Conservation (phyloP, 257 asterid genomes). For the Plantago major region DNA sequence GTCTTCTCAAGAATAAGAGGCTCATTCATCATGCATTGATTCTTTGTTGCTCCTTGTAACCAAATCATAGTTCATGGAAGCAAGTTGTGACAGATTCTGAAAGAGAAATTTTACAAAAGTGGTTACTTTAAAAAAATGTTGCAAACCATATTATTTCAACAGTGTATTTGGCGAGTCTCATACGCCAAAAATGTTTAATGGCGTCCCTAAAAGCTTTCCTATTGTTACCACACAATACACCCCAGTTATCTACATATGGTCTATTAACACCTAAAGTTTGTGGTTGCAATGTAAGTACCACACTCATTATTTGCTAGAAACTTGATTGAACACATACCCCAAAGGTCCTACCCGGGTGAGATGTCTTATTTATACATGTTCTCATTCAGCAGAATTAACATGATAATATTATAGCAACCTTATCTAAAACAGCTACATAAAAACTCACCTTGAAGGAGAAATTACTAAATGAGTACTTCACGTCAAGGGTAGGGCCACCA, state of each 20-base stretch:
- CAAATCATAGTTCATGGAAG: constrained; percentile 82
- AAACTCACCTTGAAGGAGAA: constrained; percentile 82
- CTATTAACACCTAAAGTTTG: no score
- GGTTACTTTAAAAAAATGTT: constrained; percentile 2
- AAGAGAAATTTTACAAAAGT: constrained; percentile 3
- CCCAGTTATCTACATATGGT: no score
- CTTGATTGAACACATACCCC: no score
- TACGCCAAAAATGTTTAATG: no score
- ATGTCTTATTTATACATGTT: no score
- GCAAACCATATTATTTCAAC: no score
- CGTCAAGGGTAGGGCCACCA: constrained; percentile 47
- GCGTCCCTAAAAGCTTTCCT: no score
- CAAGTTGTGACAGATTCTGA: constrained; percentile 86
- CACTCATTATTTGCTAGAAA: no score
- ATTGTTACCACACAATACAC: no score
- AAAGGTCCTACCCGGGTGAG: no score
- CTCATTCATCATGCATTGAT: constrained; percentile 33
- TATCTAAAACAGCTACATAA: neutral
- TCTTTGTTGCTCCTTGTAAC: constrained; percentile 54
- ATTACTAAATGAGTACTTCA: constrained; percentile 77
- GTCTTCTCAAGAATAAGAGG: constrained; percentile 10
- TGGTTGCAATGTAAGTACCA: no score
- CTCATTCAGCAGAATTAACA: neutral
- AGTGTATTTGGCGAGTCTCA: no score
- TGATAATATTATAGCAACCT: constrained; percentile 6